Conservation (phyloP, 176 grass and related monocot genomes). For the Lolium perenne region DNA sequence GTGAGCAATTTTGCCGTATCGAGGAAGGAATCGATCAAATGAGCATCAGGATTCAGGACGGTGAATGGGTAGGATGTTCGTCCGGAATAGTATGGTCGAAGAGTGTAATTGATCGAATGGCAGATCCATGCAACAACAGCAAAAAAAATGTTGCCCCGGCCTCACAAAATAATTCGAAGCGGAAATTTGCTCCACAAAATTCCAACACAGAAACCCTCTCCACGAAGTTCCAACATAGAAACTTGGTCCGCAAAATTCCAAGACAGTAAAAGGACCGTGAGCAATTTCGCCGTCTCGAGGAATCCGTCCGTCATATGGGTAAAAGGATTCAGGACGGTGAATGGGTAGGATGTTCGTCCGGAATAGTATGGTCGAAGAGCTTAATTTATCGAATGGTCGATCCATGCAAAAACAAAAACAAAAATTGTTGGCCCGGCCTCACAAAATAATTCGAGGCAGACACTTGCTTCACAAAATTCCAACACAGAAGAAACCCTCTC, state of each 20-base stretch:
- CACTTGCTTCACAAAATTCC: neutral
- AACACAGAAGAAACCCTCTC: too few relatives aligned
- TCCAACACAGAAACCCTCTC: too few relatives aligned
- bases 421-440: neutral
- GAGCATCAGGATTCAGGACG: neutral
- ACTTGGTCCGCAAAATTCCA: neutral
- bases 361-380: neutral
- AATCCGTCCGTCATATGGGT: constrained; percentile 15
- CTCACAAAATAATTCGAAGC: neutral
- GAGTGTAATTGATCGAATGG: neutral
- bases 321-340: neutral
- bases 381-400: neutral
- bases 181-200: neutral
- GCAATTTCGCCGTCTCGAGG: neutral
- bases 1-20: neutral
- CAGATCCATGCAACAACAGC: neutral
- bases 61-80: neutral
- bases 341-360: neutral
- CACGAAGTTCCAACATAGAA: too few relatives aligned
- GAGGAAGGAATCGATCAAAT: neutral
- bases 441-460: neutral
- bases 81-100: neutral
- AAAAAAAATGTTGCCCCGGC: neutral
- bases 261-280: neutral
- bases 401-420: neutral